Evolutionary conservation across 768 basidiomycete species (phyloP).

Genomic region (Lactifluus echinatus): DNA sequence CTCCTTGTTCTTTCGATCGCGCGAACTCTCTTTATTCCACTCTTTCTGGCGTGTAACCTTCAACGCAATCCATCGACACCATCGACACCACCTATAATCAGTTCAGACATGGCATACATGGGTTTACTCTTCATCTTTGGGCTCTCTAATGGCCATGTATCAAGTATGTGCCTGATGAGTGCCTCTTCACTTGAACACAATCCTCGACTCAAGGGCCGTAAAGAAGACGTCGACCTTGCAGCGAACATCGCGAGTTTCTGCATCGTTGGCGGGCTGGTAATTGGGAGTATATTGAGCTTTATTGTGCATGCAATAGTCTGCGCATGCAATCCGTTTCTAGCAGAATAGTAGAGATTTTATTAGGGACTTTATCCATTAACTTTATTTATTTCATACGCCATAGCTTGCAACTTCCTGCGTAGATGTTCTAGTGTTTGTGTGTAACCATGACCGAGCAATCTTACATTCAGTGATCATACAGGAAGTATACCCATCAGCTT

Average conservation of each 20-base stretch:
- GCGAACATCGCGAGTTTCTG: slow-evolving; percentile 77
- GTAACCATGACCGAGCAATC: neutral
- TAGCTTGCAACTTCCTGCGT: neutral
- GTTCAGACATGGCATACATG: slow-evolving; percentile 72
- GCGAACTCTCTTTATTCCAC: slow-evolving; percentile 74
- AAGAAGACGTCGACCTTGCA: slow-evolving; percentile 77
- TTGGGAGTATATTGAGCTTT: slow-evolving; percentile 78
- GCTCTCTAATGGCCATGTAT: slow-evolving; percentile 73
- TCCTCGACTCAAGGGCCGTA: slow-evolving; percentile 52
- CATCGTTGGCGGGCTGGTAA: slow-evolving; percentile 62
- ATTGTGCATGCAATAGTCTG: slow-evolving; percentile 63
- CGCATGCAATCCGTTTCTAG: slow-evolving; percentile 62
- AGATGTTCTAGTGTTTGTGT: neutral
- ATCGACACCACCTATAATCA: slow-evolving; percentile 39
- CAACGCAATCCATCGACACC: slow-evolving; percentile 34
- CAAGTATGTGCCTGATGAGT: slow-evolving; percentile 72
- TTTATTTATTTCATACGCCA: neutral
- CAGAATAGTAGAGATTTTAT: neutral
- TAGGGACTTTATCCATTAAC: neutral
- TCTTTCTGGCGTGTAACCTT: slow-evolving; percentile 86
- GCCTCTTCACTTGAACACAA: slow-evolving; percentile 79
- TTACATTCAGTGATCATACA: neutral
- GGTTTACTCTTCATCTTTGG: slow-evolving; percentile 64
- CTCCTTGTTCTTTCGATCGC: slow-evolving; percentile 56
- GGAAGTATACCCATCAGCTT: neutral